Percentiles rank a stretch among this genome's conserved stretches.
phyloP scores from a whole-genome alignment of 1,284 basidiomycete species.

The Sporisorium sorghi region DNA sequence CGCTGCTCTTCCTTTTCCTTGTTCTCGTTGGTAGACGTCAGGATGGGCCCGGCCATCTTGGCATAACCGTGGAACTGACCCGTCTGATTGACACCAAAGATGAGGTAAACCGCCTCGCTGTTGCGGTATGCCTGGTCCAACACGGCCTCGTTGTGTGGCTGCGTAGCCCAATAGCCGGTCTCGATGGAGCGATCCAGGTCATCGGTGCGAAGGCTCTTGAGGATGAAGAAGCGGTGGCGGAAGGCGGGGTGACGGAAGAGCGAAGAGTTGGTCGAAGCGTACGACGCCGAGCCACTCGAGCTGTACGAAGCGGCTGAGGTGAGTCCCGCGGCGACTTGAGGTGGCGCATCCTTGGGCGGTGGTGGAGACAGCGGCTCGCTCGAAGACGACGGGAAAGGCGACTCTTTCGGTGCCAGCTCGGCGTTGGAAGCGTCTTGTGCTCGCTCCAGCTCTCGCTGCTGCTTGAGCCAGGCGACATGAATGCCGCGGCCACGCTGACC shows the following conservation, averaged over 20 bases:
- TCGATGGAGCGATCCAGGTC: slow-evolving; percentile 88
- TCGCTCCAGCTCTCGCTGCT: slow-evolving; percentile 70
- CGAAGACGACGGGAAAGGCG: not conserved
- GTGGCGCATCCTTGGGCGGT: slow-evolving; percentile 10
- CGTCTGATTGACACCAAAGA: slow-evolving; percentile 92
- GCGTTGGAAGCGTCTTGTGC: slow-evolving; percentile 1
- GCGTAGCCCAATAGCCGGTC: slow-evolving; percentile 88
- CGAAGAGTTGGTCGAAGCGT: slow-evolving; percentile 71
- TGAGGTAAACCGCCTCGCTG: slow-evolving; percentile 83
- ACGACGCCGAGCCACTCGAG: slow-evolving; percentile 55
- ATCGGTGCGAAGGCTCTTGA: slow-evolving; percentile 80
- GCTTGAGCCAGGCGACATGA: slow-evolving; percentile 80
- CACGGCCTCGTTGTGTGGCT: slow-evolving; percentile 84
- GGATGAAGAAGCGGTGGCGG: slow-evolving; percentile 88
- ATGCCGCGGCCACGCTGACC: slow-evolving; percentile 87
- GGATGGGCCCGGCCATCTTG: slow-evolving; percentile 64
- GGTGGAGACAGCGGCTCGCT: slow-evolving; percentile 26
- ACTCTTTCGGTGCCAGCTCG: slow-evolving; percentile 3
- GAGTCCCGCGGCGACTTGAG: slow-evolving; percentile 19
- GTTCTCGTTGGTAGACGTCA: slow-evolving; percentile 25
- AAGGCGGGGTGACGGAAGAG: slow-evolving; percentile 81
- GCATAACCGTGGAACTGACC: slow-evolving; percentile 72
- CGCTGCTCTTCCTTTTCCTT: slow-evolving; percentile 37
- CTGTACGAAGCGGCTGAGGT: slow-evolving; percentile 41
- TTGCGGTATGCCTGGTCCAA: slow-evolving; percentile 88